Evolutionary conservation across 108 stramenopile species (phyloP).

Genomic region (Parietichytrium sp.): DNA sequence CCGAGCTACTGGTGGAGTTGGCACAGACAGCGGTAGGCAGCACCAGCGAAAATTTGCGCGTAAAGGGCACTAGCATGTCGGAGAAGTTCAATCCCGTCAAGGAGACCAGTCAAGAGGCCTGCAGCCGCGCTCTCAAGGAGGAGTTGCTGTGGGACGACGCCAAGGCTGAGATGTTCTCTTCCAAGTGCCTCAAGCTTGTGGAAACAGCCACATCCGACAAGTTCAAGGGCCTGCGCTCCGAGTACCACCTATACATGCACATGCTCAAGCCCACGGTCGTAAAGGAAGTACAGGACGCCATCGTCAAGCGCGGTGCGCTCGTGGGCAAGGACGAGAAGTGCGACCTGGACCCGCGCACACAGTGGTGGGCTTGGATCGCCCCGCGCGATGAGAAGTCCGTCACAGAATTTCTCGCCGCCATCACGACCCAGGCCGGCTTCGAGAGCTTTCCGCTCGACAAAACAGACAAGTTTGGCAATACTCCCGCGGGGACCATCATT

Average conservation of each 20-base stretch:
- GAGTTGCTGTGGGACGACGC: background rate
- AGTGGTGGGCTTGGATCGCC: slow-evolving; percentile 31
- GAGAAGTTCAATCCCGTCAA: background rate
- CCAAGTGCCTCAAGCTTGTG: background rate
- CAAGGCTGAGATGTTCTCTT: background rate
- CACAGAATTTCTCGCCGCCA: background rate
- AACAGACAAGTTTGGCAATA: slow-evolving; percentile 9
- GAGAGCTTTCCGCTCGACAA: background rate
- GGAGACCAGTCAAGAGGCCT: slow-evolving; percentile 6
- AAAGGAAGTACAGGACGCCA: background rate
- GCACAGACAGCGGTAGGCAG: background rate
- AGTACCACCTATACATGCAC: slow-evolving; percentile 16
- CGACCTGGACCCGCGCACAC: background rate
- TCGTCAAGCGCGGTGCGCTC: background rate
- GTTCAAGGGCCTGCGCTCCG: slow-evolving; percentile 7
- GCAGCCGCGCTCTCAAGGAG: slow-evolving; percentile 6
- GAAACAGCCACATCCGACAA: background rate
- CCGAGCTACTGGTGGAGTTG: slow-evolving; percentile 10
- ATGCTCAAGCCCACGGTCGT: background rate
- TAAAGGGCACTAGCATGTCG: slow-evolving; percentile 13
- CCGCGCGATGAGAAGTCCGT: background rate
- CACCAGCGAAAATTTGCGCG: background rate
- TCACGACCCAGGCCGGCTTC: background rate
- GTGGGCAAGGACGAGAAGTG: background rate
- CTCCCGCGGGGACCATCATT: background rate